phyloP scores from a whole-genome alignment of 495 filamentous ascomycete genomes.

The Trichodelitschia bisporula region DNA sequence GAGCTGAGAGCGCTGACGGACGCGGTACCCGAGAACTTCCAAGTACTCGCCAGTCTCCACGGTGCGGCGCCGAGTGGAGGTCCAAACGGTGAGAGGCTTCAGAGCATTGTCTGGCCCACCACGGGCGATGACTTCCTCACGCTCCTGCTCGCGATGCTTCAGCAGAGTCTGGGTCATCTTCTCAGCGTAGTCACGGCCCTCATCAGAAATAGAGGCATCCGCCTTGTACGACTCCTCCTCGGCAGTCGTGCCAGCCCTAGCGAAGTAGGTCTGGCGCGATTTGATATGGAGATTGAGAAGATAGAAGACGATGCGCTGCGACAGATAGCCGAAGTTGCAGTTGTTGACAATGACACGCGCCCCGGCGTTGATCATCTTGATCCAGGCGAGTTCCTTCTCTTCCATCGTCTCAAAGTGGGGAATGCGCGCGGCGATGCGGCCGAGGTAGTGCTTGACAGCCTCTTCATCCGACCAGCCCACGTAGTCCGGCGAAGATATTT shows the following conservation, averaged over 20 bases:
- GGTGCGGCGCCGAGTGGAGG: conserved; percentile 70
- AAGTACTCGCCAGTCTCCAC: conserved; percentile 77
- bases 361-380: conserved; percentile 99
- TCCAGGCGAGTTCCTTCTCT: conserved; percentile 77
- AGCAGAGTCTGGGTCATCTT: conserved; percentile 71
- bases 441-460: conserved; percentile 74
- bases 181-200: conserved; percentile 64
- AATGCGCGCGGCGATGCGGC: conserved; percentile 71
- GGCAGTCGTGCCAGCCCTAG: conserved; percentile 42
- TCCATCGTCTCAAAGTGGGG: conserved; percentile 94
- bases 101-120: conserved; percentile 39
- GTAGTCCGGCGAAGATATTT: conserved; percentile 98
- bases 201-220: conserved; percentile 58
- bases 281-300: conserved; percentile 95
- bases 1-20: conserved; percentile 82
- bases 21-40: conserved; percentile 49
- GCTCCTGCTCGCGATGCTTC: conserved; percentile 58
- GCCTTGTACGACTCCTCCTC: conserved; percentile 76
- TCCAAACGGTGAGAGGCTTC: conserved; percentile 79
- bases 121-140: conserved; percentile 35
- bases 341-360: conserved; percentile 82
- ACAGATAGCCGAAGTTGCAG: conserved; percentile 81
- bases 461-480: conserved; percentile 74
- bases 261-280: conserved; percentile 80
- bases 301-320: conserved; percentile 92